Base-by-base conservation (phyloP, 306 rosid species). In the Neltuma alba region DNA sequence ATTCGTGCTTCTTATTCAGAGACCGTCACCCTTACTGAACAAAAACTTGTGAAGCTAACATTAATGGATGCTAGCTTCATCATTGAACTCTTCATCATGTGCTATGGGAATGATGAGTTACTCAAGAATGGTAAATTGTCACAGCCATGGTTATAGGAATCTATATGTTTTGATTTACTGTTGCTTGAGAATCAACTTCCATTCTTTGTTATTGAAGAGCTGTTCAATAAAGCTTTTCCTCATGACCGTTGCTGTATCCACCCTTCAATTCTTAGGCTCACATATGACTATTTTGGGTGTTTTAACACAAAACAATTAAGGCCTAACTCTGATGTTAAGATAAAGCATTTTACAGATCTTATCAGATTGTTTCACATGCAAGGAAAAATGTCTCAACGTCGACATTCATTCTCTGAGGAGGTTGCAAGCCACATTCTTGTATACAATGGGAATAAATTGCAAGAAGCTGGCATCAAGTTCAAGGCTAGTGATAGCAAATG, bases 281-380 rank as follows among this genome's bases (percentile, higher is more conserved):
- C 34, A 0, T 57, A 9, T 25, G 0, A 0, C 0, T 57, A 23
- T 27, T 25, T 57, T 11, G 0, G 0, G 3, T 0, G 2, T 11
- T 25, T 0, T 25, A 23, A 25, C 2, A 10, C 0, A 0, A 18
- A 57, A n/a, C 2, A 8, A 1, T 6, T n/a, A 21, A 1, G 21
- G 60, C 28, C 60, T n/a, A 21, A n/a, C 0, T 1, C 28, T 54
- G 4, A 33, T 33, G 36, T 1, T 1, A 33, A 33, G 36, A 33
- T 33, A 33, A 33, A 33, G 4, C 36, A 33, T 33, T 33, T 33
- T 33, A 33, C 2, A 33, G 4, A 33, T 33, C 1, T 33, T 33
- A 4, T 33, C 4, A 33, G 36, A 33, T 33, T 33, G 36, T 33
- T 33, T 33, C 4, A 2, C 4, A 3, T 33, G 4, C 4, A 0